Evolutionary conservation across 768 basidiomycete species (phyloP).

Genomic region (Phaeotremella fagi): DNA sequence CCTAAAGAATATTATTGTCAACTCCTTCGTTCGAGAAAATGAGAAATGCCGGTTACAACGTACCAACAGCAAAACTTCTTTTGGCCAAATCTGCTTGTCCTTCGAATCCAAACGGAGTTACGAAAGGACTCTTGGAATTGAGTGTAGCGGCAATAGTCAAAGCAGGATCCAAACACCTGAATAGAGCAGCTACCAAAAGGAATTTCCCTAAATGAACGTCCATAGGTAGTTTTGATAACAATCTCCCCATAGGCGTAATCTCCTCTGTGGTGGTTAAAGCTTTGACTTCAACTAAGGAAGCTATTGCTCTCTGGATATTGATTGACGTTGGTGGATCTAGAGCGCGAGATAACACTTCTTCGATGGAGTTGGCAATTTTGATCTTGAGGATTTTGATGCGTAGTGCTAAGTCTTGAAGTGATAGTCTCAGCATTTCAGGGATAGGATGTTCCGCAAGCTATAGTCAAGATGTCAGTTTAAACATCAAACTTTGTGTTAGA

Average conservation of each 20-base stretch:
- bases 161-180: constrained; percentile 91
- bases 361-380: constrained; percentile 75
- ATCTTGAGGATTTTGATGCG: constrained; percentile 71
- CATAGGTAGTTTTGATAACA: constrained; percentile 85
- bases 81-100: constrained; percentile 81
- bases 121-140: constrained; percentile 88
- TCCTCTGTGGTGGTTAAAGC: constrained; percentile 81
- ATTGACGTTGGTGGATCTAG: constrained; percentile 79
- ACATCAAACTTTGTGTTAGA: not conserved
- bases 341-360: constrained; percentile 79
- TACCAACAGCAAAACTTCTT: constrained; percentile 68
- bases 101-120: constrained; percentile 82
- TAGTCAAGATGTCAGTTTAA: not conserved
- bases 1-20: no score
- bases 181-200: constrained; percentile 72
- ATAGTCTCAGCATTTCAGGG: constrained; percentile 92
- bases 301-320: constrained; percentile 86
- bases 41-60: constrained; percentile 24
- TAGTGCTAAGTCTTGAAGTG: constrained; percentile 70
- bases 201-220: constrained; percentile 96
- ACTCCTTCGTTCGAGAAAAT: no score
- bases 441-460: constrained; percentile 85
- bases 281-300: constrained; percentile 84
- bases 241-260: constrained; percentile 86
- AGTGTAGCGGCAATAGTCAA: constrained; percentile 89